phyloP scores from a whole-genome alignment of 345 rosid genomes.

The Eucalyptus pauciflora region DNA sequence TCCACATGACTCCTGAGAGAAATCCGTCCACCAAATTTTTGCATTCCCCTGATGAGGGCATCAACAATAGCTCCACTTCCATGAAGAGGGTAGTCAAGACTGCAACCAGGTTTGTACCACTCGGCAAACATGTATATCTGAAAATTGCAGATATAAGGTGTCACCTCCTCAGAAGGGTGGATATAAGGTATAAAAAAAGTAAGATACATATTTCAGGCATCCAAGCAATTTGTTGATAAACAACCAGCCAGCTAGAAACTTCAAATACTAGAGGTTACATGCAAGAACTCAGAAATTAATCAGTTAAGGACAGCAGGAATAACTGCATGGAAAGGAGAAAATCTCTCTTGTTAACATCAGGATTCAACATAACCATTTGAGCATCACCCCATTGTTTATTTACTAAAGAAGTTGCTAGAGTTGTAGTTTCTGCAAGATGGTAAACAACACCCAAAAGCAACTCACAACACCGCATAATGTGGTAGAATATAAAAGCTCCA shows the following conservation, averaged over 20 bases:
- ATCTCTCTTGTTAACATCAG: neutral
- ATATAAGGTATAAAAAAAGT: neutral
- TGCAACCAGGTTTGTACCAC: slow-evolving; percentile 93
- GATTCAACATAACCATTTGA: neutral
- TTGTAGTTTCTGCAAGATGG: neutral
- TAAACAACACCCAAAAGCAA: neutral
- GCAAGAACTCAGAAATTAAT: neutral
- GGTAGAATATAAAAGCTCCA: neutral
- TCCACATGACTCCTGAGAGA: slow-evolving; percentile 77
- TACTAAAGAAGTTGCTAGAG: neutral
- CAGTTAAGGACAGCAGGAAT: neutral
- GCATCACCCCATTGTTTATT: neutral
- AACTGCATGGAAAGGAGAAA: neutral
- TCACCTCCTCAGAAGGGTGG: neutral
- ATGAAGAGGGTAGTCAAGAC: slow-evolving; percentile 72
- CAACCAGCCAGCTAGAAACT: neutral
- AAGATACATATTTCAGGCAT: neutral
- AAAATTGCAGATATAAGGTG: neutral
- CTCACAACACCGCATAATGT: neutral
- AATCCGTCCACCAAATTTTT: slow-evolving; percentile 71
- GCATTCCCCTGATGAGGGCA: slow-evolving; percentile 78
- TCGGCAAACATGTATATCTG: slow-evolving; percentile 97
- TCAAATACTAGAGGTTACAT: neutral
- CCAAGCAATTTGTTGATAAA: neutral
- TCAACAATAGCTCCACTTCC: slow-evolving; percentile 78